Evolutionary conservation across 495 filamentous ascomycete species (phyloP).

Genomic region (Baudoinia panamericana): DNA sequence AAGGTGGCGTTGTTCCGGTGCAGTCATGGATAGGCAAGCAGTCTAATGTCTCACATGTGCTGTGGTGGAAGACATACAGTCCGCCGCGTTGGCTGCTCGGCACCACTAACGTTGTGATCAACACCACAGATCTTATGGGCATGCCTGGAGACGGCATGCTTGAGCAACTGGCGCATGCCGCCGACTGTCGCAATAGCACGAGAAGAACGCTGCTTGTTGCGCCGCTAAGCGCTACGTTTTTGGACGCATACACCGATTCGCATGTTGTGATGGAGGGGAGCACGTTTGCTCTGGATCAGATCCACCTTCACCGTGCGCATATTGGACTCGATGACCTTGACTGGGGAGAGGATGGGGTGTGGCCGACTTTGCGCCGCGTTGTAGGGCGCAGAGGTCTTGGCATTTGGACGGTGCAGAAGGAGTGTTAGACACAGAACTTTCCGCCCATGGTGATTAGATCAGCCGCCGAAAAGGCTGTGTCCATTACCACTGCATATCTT

Average conservation of each 20-base stretch:
- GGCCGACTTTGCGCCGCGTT: constrained; percentile 58
- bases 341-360: constrained; percentile 70
- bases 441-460: too few relatives aligned
- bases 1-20: constrained; percentile 77
- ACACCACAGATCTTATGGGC: constrained; percentile 76
- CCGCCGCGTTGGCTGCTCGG: constrained; percentile 88
- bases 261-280: constrained; percentile 14
- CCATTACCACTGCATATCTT: too few relatives aligned
- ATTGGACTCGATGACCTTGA: constrained; percentile 89
- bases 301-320: constrained; percentile 64
- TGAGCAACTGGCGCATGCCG: constrained; percentile 41
- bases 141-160: constrained; percentile 50
- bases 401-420: constrained; percentile 54
- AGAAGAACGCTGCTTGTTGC: constrained; percentile 26
- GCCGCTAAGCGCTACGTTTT: constrained; percentile 50
- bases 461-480: too few relatives aligned
- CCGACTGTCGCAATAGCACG: constrained; percentile 38
- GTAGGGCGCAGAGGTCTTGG: constrained; percentile 67
- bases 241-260: constrained; percentile 40
- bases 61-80: constrained; percentile 98
- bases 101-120: constrained; percentile 48
- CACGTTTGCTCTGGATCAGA: constrained; percentile 45
- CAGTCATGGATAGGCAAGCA: constrained; percentile 41
- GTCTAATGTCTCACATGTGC: constrained; percentile 46
- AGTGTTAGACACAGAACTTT: too few relatives aligned